Base-by-base conservation (phyloP, 2,329 filamentous ascomycete species). In the Penicillium sp. region DNA sequence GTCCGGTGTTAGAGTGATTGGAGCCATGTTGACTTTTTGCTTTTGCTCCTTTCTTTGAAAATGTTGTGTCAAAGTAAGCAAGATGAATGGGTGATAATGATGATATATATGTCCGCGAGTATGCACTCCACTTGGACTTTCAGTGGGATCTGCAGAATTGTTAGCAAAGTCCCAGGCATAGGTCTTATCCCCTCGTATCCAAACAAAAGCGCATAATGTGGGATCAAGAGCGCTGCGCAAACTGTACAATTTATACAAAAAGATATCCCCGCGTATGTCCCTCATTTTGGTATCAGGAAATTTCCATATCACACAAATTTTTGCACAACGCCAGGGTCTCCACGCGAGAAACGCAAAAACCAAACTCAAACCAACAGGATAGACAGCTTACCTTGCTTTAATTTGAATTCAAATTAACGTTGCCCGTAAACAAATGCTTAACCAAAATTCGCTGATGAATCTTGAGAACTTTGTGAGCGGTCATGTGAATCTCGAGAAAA, bases 1-100 rank as follows among this genome's bases (percentile, higher is more conserved):
- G 57, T 97, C 93, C 74, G 91, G 88, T 54, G 86, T 86, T 53
- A 94, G 81, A 30, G 69, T 65, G 60, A 76, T 56, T 52, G 72
- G 72, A 8, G 71, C 57, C 63, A 70, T 67, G 53, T 60, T 67
- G 35, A 57, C 29, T 47, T 35, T 62, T 26, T 35, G 41, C 21
- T 56, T 56, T 56, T 54, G 7, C 58, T n/a, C 47, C 50, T n/a
- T 30, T 17, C 52, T 31, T 9, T 7, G 45, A 9, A 17, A 5
- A 56, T 41, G 15, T 46, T 8, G 53, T 17, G 11, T 21, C 11
- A 13, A 41, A 13, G 15, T 15, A 41, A 41, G 13, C 8, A 35
- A 9, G 13, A 5, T 41, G 35, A 15, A 15, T 15, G 5, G 35
- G 35, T 41, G 35, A 15, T 41, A 5, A 15, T 41, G 35, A 15